These are phyloP conservation scores for Blastocystis sp. DNA, from an alignment of 352 stramenopile genomes.

Conservation along the genomic window DNA sequence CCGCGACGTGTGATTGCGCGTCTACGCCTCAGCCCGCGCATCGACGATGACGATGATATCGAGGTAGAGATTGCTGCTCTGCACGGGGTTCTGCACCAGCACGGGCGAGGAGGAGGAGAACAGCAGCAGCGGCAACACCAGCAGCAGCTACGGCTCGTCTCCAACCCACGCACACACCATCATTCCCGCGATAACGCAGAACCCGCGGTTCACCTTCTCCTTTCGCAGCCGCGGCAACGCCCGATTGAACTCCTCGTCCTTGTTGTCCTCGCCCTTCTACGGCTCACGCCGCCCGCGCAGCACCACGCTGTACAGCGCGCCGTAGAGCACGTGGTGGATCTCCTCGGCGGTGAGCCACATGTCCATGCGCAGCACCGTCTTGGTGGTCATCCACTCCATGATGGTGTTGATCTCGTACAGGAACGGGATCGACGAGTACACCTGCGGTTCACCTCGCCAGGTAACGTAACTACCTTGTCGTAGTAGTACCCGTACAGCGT, in stretches of 20 bases:
- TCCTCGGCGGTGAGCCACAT: background rate
- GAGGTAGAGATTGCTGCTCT: background rate
- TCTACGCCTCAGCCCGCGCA: background rate
- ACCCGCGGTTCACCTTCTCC: conserved; percentile 12
- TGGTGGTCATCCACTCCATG: conserved; percentile 21
- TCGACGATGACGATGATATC: conserved; percentile 7
- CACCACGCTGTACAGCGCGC: conserved; percentile 6
- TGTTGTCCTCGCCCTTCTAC: background rate
- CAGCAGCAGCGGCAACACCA: conserved; percentile 31
- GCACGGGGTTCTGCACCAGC: conserved; percentile 39
- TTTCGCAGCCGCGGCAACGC: background rate
- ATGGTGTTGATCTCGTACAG: conserved; percentile 34
- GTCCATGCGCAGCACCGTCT: background rate
- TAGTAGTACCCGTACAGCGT: background rate
- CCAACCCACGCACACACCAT: background rate
- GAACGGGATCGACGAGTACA: conserved; percentile 9
- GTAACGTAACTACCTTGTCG: background rate
- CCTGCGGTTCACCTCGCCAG: background rate
- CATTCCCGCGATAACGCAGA: conserved; percentile 1
- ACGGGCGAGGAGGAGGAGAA: conserved; percentile 48
- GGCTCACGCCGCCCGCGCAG: background rate
- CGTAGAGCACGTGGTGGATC: conserved; percentile 24
- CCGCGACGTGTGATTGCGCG: background rate
- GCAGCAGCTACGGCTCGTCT: background rate
- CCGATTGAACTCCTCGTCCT: background rate